A percentile compares a stretch with the other conserved stretches of the same genome.
These are phyloP conservation scores for Suillus lakei DNA, from an alignment of 768 basidiomycete species.

Conservation along the genomic window DNA sequence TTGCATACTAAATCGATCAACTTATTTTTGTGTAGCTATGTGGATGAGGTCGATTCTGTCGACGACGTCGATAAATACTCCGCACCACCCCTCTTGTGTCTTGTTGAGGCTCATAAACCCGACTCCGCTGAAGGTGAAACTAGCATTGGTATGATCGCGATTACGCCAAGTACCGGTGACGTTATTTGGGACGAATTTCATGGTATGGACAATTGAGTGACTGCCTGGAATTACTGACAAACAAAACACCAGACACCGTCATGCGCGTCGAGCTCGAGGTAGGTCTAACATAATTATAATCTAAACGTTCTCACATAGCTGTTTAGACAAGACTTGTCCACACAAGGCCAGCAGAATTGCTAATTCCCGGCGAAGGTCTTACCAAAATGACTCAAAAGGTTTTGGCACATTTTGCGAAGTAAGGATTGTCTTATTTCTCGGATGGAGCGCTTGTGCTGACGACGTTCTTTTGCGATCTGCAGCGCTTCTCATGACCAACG, in stretches of 20 bases:
- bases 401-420: conserved; percentile 75
- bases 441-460: conserved; percentile 9
- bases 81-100: conserved; percentile 72
- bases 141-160: conserved; percentile 72
- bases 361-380: conserved; percentile 63
- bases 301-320: conserved; percentile 8
- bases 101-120: conserved; percentile 56
- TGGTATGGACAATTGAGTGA: conserved; percentile 46
- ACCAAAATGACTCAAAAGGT: conserved; percentile 78
- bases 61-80: conserved; percentile 62
- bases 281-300: conserved; percentile 12
- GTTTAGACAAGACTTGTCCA: conserved; percentile 85
- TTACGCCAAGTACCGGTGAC: conserved; percentile 89
- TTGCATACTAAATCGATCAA: conserved; percentile 9
- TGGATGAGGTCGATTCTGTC: conserved; percentile 76
- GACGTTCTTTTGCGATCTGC: conserved; percentile 34
- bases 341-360: conserved; percentile 79
- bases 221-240: conserved; percentile 7
- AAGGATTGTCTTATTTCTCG: conserved; percentile 15
- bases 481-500: conserved; percentile 41
- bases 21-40: conserved; percentile 57
- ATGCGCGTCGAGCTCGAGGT: conserved; percentile 94
- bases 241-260: conserved; percentile 57
- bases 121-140: conserved; percentile 37
- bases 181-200: conserved; percentile 93